phyloP scores from a whole-genome alignment of 2,329 filamentous ascomycete genomes.

The Blastomyces gilchristii region DNA sequence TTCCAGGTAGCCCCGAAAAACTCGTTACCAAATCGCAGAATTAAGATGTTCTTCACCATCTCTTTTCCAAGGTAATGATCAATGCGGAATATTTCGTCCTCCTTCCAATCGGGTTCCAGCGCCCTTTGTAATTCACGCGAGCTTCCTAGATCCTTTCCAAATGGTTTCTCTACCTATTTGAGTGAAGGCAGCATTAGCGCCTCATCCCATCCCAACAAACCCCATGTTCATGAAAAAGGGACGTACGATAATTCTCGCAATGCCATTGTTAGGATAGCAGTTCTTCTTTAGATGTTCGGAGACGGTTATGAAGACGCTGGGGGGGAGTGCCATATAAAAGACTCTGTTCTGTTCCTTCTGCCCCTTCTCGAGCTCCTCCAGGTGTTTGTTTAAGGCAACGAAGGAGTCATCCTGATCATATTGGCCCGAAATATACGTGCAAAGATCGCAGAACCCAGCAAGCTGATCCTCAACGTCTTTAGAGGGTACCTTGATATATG shows the following conservation, averaged over 20 bases:
- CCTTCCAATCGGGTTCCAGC: constrained; percentile 93
- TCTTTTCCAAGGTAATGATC: constrained; percentile 99
- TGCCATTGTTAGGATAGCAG: constrained; percentile 85
- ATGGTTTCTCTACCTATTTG: constrained; percentile 88
- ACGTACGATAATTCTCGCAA: constrained; percentile 85
- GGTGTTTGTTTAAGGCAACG: constrained; percentile 69
- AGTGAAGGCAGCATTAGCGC: neutral
- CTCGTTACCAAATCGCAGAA: constrained; percentile 94
- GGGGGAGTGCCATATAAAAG: constrained; percentile 98
- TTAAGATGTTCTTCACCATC: constrained; percentile 99
- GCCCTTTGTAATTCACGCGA: constrained; percentile 92
- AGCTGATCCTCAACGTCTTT: constrained; percentile 96
- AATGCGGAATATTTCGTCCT: constrained; percentile 97
- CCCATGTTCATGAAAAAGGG: neutral
- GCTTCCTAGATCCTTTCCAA: constrained; percentile 91
- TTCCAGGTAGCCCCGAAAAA: constrained; percentile 99
- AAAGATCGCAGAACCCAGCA: constrained; percentile 75
- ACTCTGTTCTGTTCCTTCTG: constrained; percentile 78
- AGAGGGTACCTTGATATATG: constrained; percentile 97
- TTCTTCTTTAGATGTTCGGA: constrained; percentile 95
- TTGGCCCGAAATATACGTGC: constrained; percentile 91
- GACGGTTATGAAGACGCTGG: constrained; percentile 95
- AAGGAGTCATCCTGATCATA: constrained; percentile 98
- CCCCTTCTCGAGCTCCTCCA: constrained; percentile 73
- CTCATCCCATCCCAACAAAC: neutral